Evolutionary conservation across 148 eudicot species (phyloP).

Genomic region (Heliosperma pusillum): DNA sequence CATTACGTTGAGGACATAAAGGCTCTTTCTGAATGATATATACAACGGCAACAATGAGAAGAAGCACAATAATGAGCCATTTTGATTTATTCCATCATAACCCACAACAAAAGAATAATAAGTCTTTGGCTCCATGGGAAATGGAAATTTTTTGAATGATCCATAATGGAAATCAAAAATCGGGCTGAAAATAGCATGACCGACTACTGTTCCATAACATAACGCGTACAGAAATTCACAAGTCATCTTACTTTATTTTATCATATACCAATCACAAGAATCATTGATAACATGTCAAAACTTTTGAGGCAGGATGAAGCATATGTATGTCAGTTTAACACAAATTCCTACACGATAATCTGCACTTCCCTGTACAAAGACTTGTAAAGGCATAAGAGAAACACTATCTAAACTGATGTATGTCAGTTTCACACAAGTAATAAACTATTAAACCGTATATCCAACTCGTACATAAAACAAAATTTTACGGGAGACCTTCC

Average conservation of each 20-base stretch:
- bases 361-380: not conserved
- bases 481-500: not conserved
- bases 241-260: not conserved
- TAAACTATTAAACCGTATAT: not conserved
- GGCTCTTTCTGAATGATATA: not conserved
- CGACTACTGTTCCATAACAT: not conserved
- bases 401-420: not conserved
- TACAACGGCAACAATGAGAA: too few relatives aligned
- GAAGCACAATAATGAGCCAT: too few relatives aligned
- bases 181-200: not conserved
- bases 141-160: too few relatives aligned
- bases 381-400: not conserved
- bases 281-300: too few relatives aligned
- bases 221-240: not conserved
- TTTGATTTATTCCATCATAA: too few relatives aligned
- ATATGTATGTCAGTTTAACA: too few relatives aligned
- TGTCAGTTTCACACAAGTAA: not conserved
- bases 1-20: not conserved
- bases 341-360: not conserved
- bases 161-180: not conserved
- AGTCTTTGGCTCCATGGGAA: too few relatives aligned
- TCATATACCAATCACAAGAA: not conserved
- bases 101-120: too few relatives aligned
- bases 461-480: not conserved
- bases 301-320: not conserved